These are phyloP conservation scores for Cytospora chrysosperma DNA, from an alignment of 2,329 filamentous ascomycete species.

Conservation along the genomic window DNA sequence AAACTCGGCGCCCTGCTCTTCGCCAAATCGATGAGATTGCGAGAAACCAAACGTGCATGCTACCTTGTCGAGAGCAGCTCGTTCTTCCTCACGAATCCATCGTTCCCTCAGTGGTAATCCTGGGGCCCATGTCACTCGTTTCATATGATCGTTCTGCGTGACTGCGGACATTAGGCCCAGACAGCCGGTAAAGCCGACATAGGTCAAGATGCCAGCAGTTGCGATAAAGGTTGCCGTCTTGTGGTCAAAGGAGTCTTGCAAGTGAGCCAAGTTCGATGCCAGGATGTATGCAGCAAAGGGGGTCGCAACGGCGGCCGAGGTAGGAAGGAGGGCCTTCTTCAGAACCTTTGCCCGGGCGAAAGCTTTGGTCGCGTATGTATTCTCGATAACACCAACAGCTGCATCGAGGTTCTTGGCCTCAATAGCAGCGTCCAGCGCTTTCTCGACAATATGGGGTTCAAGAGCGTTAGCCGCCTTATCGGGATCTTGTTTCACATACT, in stretches of 20 bases:
- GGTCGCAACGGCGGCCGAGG: constrained; percentile 52
- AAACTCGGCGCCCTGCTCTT: constrained; percentile 92
- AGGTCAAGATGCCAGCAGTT: constrained; percentile 79
- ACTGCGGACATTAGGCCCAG: constrained; percentile 82
- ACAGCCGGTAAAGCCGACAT: constrained; percentile 75
- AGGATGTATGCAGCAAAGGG: constrained; percentile 70
- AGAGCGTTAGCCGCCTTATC: constrained; percentile 70
- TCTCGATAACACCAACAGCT: constrained; percentile 72
- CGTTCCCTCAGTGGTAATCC: constrained; percentile 78
- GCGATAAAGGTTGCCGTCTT: constrained; percentile 72
- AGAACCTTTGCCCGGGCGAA: constrained; percentile 68
- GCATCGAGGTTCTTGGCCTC: constrained; percentile 73
- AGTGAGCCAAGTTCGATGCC: constrained; percentile 63
- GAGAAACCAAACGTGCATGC: constrained; percentile 91
- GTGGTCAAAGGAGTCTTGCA: constrained; percentile 76
- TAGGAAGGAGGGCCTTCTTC: constrained; percentile 61
- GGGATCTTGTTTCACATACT: constrained; percentile 63
- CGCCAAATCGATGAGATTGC: constrained; percentile 74
- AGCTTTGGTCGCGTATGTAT: constrained; percentile 64
- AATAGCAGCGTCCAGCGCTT: constrained; percentile 78
- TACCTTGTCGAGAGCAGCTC: constrained; percentile 81
- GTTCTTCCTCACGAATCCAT: constrained; percentile 88
- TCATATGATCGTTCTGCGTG: constrained; percentile 93
- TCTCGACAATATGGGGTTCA: constrained; percentile 65
- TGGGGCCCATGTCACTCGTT: constrained; percentile 83